Base-by-base conservation (phyloP, 2,329 filamentous ascomycete genomes). In the Cladobotryum mycophilum region DNA sequence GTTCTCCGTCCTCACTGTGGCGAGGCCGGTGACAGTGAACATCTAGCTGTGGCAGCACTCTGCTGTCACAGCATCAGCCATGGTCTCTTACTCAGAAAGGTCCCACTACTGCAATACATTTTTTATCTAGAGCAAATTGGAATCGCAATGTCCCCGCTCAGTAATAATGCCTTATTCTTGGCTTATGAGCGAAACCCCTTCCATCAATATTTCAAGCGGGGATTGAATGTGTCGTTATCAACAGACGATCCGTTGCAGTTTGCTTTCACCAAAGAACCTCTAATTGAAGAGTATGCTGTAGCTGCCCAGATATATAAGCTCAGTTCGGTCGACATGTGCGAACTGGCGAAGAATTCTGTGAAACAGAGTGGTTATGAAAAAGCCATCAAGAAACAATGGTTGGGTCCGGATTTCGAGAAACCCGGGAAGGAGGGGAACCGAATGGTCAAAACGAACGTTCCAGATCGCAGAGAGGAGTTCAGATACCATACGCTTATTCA, bases 241-340 rank as follows among this genome's bases (percentile, higher is more conserved):
- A 97, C 93, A 0, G 93, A 99, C 63, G 93, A 99, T 65, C 93
- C 93, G 18, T 77, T 99, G 43, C 93, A 99, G 64, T 99, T 99
- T 66, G 93, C 93, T 2, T 99, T 96, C 65, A 99, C 93, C 5
- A 99, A 97, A 63, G 93, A 99, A 68, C 93, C 93, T 1, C 72
- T 99, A 51, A 99, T 99, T 58, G 93, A 99, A 67, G 93, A 99
- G 65, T 99, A 99, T 64, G 91, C 92, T 0, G 93, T 99, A 8
- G 93, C 93, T 3, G 93, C 93, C 4, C 93, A 99, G 70, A 99
- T 99, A 53, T 99, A 97, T 74, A 97, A 97, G 71, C 81, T 99
- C 37, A 95, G 85, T 62, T 87, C 92, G 1, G 91, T 97, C 4
- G 93, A 99, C 63, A 99, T 99, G 93, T 97, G 93, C 65, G 93